Evolutionary conservation across 768 basidiomycete genomes (phyloP).

Genomic region (Auricularia sp.): DNA sequence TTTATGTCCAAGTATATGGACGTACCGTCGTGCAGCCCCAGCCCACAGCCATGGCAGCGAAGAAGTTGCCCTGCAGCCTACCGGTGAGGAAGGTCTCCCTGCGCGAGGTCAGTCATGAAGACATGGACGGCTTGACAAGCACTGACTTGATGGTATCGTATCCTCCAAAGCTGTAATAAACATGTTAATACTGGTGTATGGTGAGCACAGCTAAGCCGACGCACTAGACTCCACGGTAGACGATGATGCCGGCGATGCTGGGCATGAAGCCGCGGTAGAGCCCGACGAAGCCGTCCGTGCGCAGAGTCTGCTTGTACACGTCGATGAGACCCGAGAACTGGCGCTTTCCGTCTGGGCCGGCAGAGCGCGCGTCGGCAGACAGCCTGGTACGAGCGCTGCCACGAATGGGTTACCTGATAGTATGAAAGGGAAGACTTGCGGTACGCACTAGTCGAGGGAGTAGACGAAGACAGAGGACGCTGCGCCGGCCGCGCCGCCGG

Average conservation of each 20-base stretch:
- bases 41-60: conserved; percentile 32
- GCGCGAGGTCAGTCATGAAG: not conserved
- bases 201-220: conserved; percentile 7
- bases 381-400: conserved; percentile 32
- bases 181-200: too few relatives aligned
- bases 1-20: too few relatives aligned
- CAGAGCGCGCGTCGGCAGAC: conserved; percentile 30
- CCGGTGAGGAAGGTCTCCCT: conserved; percentile 31
- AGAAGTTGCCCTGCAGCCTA: conserved; percentile 29
- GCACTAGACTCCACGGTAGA: conserved; percentile 37
- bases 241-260: conserved; percentile 31
- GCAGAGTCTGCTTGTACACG: conserved; percentile 34
- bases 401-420: too few relatives aligned
- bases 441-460: conserved; percentile 33
- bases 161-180: conserved; percentile 28
- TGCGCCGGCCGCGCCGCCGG: conserved; percentile 36
- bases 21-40: conserved; percentile 33
- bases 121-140: not conserved
- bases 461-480: conserved; percentile 35
- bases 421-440: not conserved
- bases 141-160: conserved; percentile 28
- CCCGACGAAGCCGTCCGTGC: conserved; percentile 31
- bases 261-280: conserved; percentile 35
- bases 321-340: conserved; percentile 34
- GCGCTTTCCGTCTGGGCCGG: conserved; percentile 27